Evolutionary conservation across 306 rosid species (phyloP).

Genomic region (Lagenaria siceraria): DNA sequence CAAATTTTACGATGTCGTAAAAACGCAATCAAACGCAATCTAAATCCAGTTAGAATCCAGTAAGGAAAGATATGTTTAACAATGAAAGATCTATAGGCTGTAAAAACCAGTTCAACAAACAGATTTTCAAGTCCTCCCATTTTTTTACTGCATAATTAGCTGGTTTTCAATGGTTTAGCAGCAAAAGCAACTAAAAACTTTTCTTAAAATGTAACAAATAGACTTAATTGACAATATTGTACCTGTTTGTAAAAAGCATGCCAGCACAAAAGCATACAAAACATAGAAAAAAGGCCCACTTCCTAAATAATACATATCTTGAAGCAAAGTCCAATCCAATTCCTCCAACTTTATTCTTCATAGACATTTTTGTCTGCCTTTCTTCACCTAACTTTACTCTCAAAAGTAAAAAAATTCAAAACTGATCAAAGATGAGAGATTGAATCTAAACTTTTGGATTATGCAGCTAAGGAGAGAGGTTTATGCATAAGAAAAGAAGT

Average conservation of each 20-base stretch:
- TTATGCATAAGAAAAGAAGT: background rate
- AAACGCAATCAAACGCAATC: background rate
- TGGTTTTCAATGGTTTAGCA: background rate
- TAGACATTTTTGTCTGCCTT: constrained; percentile 25
- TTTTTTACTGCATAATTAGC: background rate
- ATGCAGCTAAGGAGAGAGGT: background rate
- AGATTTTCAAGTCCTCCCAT: background rate
- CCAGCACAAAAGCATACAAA: constrained; percentile 79
- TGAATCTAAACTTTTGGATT: background rate
- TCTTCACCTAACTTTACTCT: constrained; percentile 9
- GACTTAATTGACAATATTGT: constrained; percentile 17
- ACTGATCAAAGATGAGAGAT: background rate
- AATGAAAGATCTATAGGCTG: background rate
- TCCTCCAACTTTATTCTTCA: constrained; percentile 40
- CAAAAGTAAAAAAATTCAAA: background rate
- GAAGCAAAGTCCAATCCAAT: constrained; percentile 28
- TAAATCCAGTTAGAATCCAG: background rate
- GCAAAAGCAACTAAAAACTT: background rate
- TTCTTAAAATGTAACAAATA: background rate
- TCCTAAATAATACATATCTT: constrained; percentile 40
- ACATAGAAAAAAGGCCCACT: constrained; percentile 60
- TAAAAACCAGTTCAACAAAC: background rate
- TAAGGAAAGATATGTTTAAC: background rate
- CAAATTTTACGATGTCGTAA: background rate
- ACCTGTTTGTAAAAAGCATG: constrained; percentile 72